Evolutionary conservation across 2,329 filamentous ascomycete species (phyloP), one percentile per base, ranked within the genome.

Genomic region (Fusarium multiceps): DNA sequence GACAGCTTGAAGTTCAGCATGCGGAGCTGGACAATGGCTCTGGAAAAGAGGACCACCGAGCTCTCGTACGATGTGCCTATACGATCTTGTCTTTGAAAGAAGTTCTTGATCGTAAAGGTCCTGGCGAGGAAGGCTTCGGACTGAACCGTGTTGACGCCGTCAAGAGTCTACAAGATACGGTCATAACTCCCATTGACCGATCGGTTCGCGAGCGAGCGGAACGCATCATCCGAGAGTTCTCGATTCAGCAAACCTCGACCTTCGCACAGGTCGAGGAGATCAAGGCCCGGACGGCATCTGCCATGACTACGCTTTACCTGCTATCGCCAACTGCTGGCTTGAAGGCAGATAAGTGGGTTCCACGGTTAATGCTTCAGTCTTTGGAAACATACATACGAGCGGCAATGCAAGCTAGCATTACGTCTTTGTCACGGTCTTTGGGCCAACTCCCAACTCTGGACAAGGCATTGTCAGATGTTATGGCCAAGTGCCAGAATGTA

Each of bases 1-100:
- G 94, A 46, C 93, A 97, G 81, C 86, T 99, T 13, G 93, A 98
- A 78, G 87, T 92, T n/a, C 92, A 97, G 78, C 87, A 97, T 76
- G 83, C 88, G 0, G 94, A 97, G 78, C 83, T 83, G 55, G 67
- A 75, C 20, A 63, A 49, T 10, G 64, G 59, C 25, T 18, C 77
- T 28, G 85, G 82, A 59, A 89, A 88, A 68, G 91, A 93, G 72
- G 93, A 96, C 70, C 90, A 94, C 73, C 85, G 89, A 45, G 91
- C 92, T 2, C 86, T 98, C 75, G 88, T 97, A n/a, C 87, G 93
- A 45, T 96, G 93, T 53, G 89, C 93, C 0, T 89, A 94, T 76
- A 94, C 93, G 0, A 83, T 98, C 11, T 78, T 98, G 9, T 91
- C 89, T 14, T 80, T 98, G 42, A 87, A 92, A 4, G 91, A 93